Evolutionary conservation across 2,329 filamentous ascomycete genomes (phyloP).

Genomic region (Aspergillus ochraceus): DNA sequence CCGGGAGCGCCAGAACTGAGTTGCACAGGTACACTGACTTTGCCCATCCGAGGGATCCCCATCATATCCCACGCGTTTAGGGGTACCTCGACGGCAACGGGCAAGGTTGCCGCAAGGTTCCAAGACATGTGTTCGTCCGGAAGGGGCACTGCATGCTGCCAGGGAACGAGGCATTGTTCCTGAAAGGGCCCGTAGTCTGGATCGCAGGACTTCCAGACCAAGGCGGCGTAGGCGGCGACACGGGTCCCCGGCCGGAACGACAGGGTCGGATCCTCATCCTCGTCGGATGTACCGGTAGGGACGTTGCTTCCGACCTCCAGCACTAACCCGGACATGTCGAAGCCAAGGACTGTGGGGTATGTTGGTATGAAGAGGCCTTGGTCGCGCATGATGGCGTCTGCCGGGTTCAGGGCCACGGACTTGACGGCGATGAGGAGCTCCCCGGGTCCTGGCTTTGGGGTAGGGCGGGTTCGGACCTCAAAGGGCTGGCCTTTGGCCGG

Average conservation of each 20-base stretch:
- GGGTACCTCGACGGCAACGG: constrained; percentile 39
- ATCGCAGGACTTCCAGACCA: constrained; percentile 44
- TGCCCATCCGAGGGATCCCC: constrained; percentile 30
- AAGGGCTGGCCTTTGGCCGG: constrained; percentile 39
- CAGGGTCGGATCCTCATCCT: constrained; percentile 7
- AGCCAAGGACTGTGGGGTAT: constrained; percentile 43
- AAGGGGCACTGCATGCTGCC: constrained; percentile 41
- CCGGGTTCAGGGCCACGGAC: constrained; percentile 52
- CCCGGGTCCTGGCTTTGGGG: constrained; percentile 46
- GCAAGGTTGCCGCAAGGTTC: constrained; percentile 43
- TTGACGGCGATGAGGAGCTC: constrained; percentile 52
- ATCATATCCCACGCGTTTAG: constrained; percentile 43
- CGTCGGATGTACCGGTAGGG: constrained; percentile 18
- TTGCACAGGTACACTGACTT: not conserved
- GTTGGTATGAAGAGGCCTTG: constrained; percentile 42
- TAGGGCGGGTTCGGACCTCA: constrained; percentile 39
- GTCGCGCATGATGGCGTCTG: constrained; percentile 46
- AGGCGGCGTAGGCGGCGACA: constrained; percentile 41
- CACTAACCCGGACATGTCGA: constrained; percentile 47
- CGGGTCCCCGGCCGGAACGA: constrained; percentile 36
- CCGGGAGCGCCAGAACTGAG: not conserved
- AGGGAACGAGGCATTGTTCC: constrained; percentile 44
- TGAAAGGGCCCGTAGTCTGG: constrained; percentile 53
- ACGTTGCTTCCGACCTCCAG: constrained; percentile 44
- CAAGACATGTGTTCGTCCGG: constrained; percentile 36